Conservation (phyloP, 345 rosid genomes). For the Lumnitzera littorea region DNA sequence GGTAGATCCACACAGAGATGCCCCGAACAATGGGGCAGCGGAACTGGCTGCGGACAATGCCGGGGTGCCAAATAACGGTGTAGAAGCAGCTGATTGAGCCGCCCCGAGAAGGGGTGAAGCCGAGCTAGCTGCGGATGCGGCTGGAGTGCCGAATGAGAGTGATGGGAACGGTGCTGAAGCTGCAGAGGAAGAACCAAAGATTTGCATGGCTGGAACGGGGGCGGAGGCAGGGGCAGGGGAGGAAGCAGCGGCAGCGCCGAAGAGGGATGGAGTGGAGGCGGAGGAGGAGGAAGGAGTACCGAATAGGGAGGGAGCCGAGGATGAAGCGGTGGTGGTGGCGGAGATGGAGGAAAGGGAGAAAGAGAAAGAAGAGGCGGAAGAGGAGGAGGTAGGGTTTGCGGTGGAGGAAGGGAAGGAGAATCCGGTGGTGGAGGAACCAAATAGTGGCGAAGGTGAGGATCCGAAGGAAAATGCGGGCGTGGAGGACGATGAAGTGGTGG, state of each 20-base stretch:
- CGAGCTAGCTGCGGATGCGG: conserved; percentile 18
- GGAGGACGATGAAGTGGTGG: conserved; percentile 18
- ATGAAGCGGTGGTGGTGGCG: background rate
- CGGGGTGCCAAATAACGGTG: conserved; percentile 8
- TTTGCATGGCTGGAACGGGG: conserved; percentile 18
- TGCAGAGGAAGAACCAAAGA: conserved; percentile 18
- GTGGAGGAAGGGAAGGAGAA: conserved; percentile 10
- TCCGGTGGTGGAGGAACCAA: conserved; percentile 24
- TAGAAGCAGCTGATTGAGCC: conserved; percentile 1
- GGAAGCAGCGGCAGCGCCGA: conserved; percentile 1
- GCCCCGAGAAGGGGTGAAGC: conserved; percentile 13
- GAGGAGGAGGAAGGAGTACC: conserved; percentile 10
- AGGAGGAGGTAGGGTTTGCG: conserved; percentile 9
- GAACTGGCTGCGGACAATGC: conserved; percentile 9
- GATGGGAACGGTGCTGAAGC: conserved; percentile 15
- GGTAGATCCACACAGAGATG: conserved; percentile 9
- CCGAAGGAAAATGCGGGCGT: conserved; percentile 17
- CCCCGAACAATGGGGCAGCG: background rate
- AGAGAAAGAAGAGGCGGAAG: conserved; percentile 7
- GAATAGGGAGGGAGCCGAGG: background rate
- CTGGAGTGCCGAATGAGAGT: conserved; percentile 5
- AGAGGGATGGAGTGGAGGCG: background rate
- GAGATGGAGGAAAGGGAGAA: conserved; percentile 12
- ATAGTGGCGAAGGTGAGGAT: conserved; percentile 23
- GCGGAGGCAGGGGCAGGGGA: conserved; percentile 14